Percentiles rank a stretch among this genome's conserved stretches.
Conservation (phyloP, 2,329 filamentous ascomycete genomes). For the Xylogone sp. region DNA sequence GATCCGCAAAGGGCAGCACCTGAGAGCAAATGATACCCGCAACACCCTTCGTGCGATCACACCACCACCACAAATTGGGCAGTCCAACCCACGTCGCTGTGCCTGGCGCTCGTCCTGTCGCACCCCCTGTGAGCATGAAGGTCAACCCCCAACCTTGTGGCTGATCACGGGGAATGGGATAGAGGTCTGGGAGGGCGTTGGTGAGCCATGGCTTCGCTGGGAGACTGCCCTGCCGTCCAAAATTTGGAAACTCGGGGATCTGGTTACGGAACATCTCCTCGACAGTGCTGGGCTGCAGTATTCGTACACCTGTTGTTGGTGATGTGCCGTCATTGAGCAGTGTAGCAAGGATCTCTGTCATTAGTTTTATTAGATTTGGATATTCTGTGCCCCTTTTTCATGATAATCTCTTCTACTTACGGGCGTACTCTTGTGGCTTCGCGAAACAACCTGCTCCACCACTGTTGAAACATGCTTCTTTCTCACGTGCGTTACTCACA, state of each 20-base stretch:
- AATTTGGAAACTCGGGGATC: conserved; percentile 49
- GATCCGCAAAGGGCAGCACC: conserved; percentile 42
- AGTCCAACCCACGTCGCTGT: conserved; percentile 56
- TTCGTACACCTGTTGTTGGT: conserved; percentile 47
- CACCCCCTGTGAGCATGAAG: conserved; percentile 47
- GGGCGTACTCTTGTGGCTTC: conserved; percentile 52
- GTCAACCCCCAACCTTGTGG: conserved; percentile 62
- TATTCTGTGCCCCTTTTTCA: background rate
- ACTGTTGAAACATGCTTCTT: conserved; percentile 41
- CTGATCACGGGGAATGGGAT: conserved; percentile 30
- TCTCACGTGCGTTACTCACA: background rate
- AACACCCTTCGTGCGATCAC: conserved; percentile 53
- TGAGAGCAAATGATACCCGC: conserved; percentile 47
- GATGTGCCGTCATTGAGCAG: conserved; percentile 61
- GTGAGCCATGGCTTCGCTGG: conserved; percentile 44
- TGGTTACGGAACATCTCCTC: conserved; percentile 63
- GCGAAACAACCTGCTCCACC: conserved; percentile 60
- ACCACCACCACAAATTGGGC: conserved; percentile 58
- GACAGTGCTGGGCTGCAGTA: conserved; percentile 56
- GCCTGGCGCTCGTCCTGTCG: conserved; percentile 45
- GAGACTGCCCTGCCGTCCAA: conserved; percentile 38
- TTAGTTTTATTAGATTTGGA: background rate
- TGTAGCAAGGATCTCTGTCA: conserved; percentile 50
- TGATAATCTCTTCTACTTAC: conserved; percentile 37
- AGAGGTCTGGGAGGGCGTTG: conserved; percentile 45